Percentiles rank a stretch among this genome's conserved stretches.
phyloP scores from a whole-genome alignment of 2,329 filamentous ascomycete genomes.

The Hypoxylon sp. region DNA sequence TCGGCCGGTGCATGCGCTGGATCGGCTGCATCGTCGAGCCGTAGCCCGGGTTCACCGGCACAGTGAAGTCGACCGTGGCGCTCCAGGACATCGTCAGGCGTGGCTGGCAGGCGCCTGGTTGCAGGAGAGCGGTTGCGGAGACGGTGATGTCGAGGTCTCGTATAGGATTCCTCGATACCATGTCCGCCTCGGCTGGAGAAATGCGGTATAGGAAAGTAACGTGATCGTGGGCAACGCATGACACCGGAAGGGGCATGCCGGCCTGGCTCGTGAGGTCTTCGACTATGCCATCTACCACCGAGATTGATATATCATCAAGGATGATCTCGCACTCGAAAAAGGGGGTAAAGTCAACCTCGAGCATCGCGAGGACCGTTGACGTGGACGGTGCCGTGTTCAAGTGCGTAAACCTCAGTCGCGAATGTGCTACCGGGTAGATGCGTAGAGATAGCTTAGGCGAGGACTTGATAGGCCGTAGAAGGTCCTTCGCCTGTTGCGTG shows the following conservation, averaged over 20 bases:
- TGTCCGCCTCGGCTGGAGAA: constrained; percentile 58
- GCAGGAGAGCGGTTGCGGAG: constrained; percentile 63
- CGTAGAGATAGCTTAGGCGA: constrained; percentile 68
- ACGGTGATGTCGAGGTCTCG: constrained; percentile 68
- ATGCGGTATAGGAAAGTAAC: constrained; percentile 78
- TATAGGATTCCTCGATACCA: constrained; percentile 54
- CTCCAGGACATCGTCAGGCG: constrained; percentile 72
- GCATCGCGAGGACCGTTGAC: constrained; percentile 70
- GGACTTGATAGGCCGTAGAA: constrained; percentile 69
- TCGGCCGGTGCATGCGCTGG: constrained; percentile 67
- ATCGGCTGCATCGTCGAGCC: constrained; percentile 65
- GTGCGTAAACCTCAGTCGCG: constrained; percentile 75
- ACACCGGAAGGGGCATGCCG: constrained; percentile 62
- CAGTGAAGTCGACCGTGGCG: constrained; percentile 73
- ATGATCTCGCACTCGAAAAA: constrained; percentile 72
- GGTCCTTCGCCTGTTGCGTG: constrained; percentile 65
- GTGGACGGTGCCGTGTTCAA: constrained; percentile 66
- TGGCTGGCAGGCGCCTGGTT: constrained; percentile 66
- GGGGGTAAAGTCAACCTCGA: constrained; percentile 78
- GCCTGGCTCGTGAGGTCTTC: constrained; percentile 63
- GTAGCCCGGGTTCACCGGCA: constrained; percentile 69
- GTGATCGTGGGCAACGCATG: constrained; percentile 76
- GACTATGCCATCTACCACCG: constrained; percentile 64
- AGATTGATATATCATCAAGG: constrained; percentile 66
- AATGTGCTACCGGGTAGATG: constrained; percentile 74